Evolutionary conservation across 257 asterid genomes (phyloP).

Genomic region (Apocynum venetum): DNA sequence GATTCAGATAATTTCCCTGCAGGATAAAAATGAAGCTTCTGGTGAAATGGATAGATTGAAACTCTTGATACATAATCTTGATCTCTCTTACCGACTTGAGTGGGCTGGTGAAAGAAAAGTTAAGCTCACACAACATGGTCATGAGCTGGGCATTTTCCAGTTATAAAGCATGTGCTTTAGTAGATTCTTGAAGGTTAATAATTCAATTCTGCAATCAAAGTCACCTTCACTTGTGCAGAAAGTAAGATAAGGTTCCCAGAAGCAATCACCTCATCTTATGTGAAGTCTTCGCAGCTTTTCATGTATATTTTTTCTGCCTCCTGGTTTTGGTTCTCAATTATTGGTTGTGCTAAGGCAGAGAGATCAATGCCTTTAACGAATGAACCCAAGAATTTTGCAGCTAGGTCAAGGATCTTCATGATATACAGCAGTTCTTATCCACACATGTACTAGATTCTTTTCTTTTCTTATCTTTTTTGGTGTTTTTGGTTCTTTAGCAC

Average conservation of each 20-base stretch:
- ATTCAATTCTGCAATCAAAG: not conserved
- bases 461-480: no score
- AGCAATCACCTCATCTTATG: not conserved
- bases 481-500: not conserved
- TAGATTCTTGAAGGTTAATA: not conserved
- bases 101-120: conserved; percentile 83
- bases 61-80: conserved; percentile 71
- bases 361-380: not conserved
- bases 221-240: not conserved
- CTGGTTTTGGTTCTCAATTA: not conserved
- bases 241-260: not conserved
- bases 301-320: not conserved
- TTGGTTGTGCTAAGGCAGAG: not conserved
- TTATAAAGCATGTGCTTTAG: conserved; percentile 26
- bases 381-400: not conserved
- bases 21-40: conserved; percentile 45
- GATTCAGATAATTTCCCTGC: conserved; percentile 24
- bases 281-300: not conserved
- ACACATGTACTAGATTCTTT: no score
- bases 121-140: conserved; percentile 70
- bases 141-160: conserved; percentile 75
- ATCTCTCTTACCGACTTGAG: conserved; percentile 77
- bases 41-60: conserved; percentile 69
- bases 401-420: not conserved
- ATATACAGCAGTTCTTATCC: not conserved